Conservation (phyloP, 164 flowering plant genomes). For the Litsea cubeba region DNA sequence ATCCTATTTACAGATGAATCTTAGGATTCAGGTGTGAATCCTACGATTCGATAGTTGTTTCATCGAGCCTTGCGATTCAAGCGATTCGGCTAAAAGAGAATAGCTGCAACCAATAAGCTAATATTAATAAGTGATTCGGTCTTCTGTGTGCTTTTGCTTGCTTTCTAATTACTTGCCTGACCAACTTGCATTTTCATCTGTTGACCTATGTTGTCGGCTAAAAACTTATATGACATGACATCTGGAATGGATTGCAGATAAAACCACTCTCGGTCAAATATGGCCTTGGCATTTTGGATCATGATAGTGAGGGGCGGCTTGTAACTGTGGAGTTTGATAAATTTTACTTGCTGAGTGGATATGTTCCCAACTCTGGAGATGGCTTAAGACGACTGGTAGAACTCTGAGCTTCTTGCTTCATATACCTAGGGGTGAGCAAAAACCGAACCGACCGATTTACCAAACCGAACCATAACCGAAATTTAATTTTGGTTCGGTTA, state of each 20-base stretch:
- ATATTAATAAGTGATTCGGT: no score
- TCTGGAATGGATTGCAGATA: constrained; percentile 41
- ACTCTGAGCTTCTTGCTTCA: neutral
- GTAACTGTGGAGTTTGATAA: constrained; percentile 87
- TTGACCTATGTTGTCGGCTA: neutral
- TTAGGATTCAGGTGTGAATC: no score
- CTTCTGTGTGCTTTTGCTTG: neutral
- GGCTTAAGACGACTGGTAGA: constrained; percentile 86
- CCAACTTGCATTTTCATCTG: no score
- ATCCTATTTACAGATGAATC: no score
- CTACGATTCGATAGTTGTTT: no score
- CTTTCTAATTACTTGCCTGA: neutral
- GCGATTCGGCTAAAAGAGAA: no score
- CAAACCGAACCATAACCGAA: no score
- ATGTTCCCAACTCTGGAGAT: constrained; percentile 98
- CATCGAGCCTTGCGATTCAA: no score
- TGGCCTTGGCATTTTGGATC: constrained; percentile 85
- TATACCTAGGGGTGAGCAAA: no score
- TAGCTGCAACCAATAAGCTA: no score
- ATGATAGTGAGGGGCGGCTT: constrained; percentile 89
- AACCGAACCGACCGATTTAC: no score
- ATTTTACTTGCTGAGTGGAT: constrained; percentile 63
- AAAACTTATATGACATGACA: neutral
- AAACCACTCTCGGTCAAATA: constrained; percentile 86
- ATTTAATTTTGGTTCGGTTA: no score